These are phyloP conservation scores for Pelargonium australe DNA, from an alignment of 441 rosid species.

Conservation along the genomic window DNA sequence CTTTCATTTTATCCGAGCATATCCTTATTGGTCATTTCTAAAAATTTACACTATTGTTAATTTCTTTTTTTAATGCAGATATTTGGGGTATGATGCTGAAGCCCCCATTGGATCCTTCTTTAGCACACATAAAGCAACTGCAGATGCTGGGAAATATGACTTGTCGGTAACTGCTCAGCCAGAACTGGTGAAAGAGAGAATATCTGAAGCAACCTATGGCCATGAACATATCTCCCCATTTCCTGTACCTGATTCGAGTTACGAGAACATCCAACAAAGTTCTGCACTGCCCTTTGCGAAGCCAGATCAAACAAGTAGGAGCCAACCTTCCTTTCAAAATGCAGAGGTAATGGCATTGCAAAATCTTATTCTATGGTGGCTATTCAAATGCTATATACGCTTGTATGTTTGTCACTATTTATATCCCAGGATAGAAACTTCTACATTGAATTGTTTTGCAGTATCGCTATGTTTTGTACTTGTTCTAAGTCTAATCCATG, in stretches of 20 bases:
- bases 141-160: conserved; percentile 20
- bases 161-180: conserved; percentile 15
- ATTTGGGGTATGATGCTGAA: conserved; percentile 20
- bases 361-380: not conserved
- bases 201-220: conserved; percentile 22
- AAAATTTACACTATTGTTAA: conserved; percentile 11
- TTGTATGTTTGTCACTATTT: not conserved
- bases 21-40: conserved; percentile 8
- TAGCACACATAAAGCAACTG: conserved; percentile 20
- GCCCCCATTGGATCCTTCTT: conserved; percentile 20
- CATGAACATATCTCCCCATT: conserved; percentile 16
- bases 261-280: conserved; percentile 20
- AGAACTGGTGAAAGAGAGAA: conserved; percentile 22
- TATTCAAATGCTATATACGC: not conserved
- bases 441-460: not conserved
- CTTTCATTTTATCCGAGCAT: conserved; percentile 10
- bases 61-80: conserved; percentile 26
- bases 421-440: not conserved
- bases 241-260: conserved; percentile 23
- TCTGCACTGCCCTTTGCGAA: conserved; percentile 17
- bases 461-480: not conserved
- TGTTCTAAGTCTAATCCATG: not conserved
- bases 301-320: conserved; percentile 20
- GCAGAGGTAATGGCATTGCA: conserved; percentile 31
- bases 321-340: conserved; percentile 23